phyloP scores from a whole-genome alignment of 768 basidiomycete species.

The Tremella fuciformis region DNA sequence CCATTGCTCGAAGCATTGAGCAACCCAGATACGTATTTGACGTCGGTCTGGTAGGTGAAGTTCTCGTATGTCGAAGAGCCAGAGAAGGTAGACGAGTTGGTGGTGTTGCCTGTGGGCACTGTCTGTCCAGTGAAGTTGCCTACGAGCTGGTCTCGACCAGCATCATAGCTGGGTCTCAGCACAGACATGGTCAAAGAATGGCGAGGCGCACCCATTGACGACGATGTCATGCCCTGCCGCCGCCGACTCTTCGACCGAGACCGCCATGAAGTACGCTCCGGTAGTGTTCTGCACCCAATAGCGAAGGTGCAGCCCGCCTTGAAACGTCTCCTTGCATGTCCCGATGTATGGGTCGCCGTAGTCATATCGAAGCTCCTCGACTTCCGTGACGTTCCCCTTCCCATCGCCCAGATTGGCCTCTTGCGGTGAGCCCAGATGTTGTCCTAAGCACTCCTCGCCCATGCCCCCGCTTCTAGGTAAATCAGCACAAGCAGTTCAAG shows the following conservation, averaged over 20 bases:
- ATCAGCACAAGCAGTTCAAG: not conserved
- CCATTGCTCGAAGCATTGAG: constrained; percentile 50
- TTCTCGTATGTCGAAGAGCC: constrained; percentile 65
- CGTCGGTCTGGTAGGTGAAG: constrained; percentile 71
- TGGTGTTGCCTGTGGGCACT: constrained; percentile 50
- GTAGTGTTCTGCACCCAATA: constrained; percentile 77
- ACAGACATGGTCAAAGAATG: constrained; percentile 16
- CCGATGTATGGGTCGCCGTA: constrained; percentile 79
- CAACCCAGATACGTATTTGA: constrained; percentile 67
- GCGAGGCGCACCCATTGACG: constrained; percentile 61
- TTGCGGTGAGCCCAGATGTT: constrained; percentile 68
- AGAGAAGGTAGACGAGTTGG: constrained; percentile 62
- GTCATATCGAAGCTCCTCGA: constrained; percentile 77
- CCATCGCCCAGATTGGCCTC: constrained; percentile 76
- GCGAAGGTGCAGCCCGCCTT: constrained; percentile 83
- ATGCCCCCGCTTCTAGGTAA: constrained; percentile 59
- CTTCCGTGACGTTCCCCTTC: constrained; percentile 68
- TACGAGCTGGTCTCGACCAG: constrained; percentile 80
- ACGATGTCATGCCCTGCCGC: constrained; percentile 69
- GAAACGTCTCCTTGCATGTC: constrained; percentile 76
- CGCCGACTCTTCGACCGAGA: constrained; percentile 37
- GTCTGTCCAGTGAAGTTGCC: constrained; percentile 66
- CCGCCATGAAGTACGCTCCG: constrained; percentile 47
- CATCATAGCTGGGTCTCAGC: constrained; percentile 61
- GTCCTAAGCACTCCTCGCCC: constrained; percentile 73